Base-by-base conservation (phyloP, 176 grass and related monocot species). In the Phragmites australis region DNA sequence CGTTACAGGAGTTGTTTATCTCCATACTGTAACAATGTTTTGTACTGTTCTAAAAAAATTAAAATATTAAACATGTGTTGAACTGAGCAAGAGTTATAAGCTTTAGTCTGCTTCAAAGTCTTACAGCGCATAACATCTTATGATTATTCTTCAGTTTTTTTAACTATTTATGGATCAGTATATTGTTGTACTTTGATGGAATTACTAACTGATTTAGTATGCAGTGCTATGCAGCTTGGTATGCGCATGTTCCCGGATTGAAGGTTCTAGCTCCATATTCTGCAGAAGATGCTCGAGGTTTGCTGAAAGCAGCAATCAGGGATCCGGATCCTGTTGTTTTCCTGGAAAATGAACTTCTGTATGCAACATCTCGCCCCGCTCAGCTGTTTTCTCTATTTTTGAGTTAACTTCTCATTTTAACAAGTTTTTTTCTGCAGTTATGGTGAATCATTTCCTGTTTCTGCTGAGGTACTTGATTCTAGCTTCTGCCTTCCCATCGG, bases 201-300 rank as follows among this genome's bases (percentile, higher is more conserved):
- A 47, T 66, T 71, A 55, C 64, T 88, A n/a, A 80, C 14, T 75
- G 32, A 30, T 15, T 89, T 89, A 5, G 40, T 71, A 63, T 92
- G 85, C 90, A 99, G 97, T 99, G 97, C 71, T 99, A 88, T 91
- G 97, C 88, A 77, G 97, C 93, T 69, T 99, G 97, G 97, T 99
- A 99, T 65, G 83, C 97, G 1, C 97, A 99, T 88, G 88, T 95
- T 87, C 97, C 97, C 26, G 97, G 97, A 78, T 75, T 99, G 56
- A 99, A 96, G 81, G 97, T 99, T 58, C 84, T 99, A 67, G 23
- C 26, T 63, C 97, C 97, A 34, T 99, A 96, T 83, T 96, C 93
- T 17, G 40, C 97, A 65, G 97, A 99, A 91, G 97, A 96, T 70
- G 88, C 97, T 62, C 93, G 93, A 30, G 93, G 97, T 68, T 84